Evolutionary conservation across 1,284 basidiomycete species (phyloP).

Genomic region (Vanrija humicola): DNA sequence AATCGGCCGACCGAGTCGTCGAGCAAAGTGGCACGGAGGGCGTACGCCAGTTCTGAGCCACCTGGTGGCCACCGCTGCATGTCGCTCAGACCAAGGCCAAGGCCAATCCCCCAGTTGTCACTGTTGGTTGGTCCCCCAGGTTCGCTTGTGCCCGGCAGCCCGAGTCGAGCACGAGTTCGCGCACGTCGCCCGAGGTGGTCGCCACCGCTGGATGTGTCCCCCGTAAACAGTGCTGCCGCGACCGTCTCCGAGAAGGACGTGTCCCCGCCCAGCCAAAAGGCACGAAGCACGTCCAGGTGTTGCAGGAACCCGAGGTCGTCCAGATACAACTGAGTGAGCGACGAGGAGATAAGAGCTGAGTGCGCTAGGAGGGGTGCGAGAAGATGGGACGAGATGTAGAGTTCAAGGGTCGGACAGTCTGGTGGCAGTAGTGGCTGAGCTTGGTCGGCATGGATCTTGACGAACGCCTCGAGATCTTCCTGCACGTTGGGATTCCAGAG

Average conservation of each 20-base stretch:
- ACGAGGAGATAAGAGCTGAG: conserved; percentile 32
- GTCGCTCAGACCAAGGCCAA: conserved; percentile 66
- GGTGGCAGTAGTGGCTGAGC: conserved; percentile 27
- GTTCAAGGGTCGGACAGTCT: conserved; percentile 30
- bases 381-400: conserved; percentile 35
- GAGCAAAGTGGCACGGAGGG: conserved; percentile 55
- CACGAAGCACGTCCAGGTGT: conserved; percentile 39
- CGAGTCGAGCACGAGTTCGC: conserved; percentile 31
- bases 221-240: conserved; percentile 35
- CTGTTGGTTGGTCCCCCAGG: neutral
- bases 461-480: conserved; percentile 27
- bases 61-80: conserved; percentile 76
- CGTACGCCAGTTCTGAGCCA: conserved; percentile 73
- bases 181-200: conserved; percentile 20
- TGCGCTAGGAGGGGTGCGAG: conserved; percentile 36
- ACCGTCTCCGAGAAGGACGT: conserved; percentile 37
- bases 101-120: conserved; percentile 56
- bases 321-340: conserved; percentile 41
- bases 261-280: conserved; percentile 43
- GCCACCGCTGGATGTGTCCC: conserved; percentile 30
- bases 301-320: conserved; percentile 39
- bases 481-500: conserved; percentile 31
- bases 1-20: conserved; percentile 20
- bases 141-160: conserved; percentile 15
- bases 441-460: conserved; percentile 21